Conservation (phyloP, 352 stramenopile genomes). For the Phytophthora sp. region DNA sequence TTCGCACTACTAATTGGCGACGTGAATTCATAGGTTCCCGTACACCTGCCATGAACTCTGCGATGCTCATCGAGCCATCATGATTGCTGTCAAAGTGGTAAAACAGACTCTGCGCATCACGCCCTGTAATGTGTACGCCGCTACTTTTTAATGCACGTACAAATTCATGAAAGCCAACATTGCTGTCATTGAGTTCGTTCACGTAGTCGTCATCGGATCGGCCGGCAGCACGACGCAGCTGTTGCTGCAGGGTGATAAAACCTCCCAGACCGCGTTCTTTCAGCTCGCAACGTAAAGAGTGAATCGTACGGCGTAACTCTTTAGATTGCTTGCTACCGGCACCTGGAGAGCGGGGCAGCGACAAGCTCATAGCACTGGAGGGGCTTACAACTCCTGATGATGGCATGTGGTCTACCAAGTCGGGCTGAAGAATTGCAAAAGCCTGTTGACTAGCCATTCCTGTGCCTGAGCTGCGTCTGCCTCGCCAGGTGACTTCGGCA, state of each 20-base stretch:
- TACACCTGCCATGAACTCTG: constrained; percentile 87
- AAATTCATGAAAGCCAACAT: constrained; percentile 79
- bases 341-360: constrained; percentile 13
- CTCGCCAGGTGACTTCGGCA: constrained; percentile 15
- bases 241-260: constrained; percentile 79
- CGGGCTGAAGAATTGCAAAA: constrained; percentile 68
- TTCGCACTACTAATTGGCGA: constrained; percentile 78
- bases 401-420: constrained; percentile 48
- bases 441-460: constrained; percentile 62
- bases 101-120: constrained; percentile 73
- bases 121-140: constrained; percentile 53
- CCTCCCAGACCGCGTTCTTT: constrained; percentile 70
- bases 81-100: constrained; percentile 89
- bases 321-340: constrained; percentile 54
- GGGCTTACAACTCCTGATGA: constrained; percentile 1
- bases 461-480: constrained; percentile 25
- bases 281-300: constrained; percentile 53
- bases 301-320: constrained; percentile 63
- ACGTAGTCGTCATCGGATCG: constrained; percentile 19
- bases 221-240: constrained; percentile 64
- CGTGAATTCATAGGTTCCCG: constrained; percentile 83
- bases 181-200: constrained; percentile 76
- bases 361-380: constrained; percentile 14
- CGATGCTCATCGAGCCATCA: constrained; percentile 80
- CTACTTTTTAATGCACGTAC: constrained; percentile 65